Base-by-base conservation (phyloP, 176 grass and related monocot species). In the Luzula sylvatica region DNA sequence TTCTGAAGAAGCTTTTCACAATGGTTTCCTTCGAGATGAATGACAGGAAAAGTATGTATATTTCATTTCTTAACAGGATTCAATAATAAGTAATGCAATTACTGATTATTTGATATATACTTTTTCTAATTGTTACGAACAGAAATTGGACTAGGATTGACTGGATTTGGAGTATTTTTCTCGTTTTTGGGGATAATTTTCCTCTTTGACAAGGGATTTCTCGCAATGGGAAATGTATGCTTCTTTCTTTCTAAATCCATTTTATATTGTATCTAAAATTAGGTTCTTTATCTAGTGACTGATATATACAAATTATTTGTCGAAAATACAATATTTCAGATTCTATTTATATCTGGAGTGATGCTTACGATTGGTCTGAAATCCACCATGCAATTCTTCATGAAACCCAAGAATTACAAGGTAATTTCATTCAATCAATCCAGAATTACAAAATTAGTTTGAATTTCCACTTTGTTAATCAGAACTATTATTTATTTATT, bases 1-100 rank as follows among this genome's bases (percentile, higher is more conserved):
- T 44, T 18, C 51, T 9, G 0, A 26, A 56, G 28, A 15, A 54
- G 72, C 30, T 43, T 1, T 5, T 38, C 62, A 75, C 35, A 18
- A 96, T 96, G 90, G 90, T 96, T 79, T 96, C 84, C 42, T 86
- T 96, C 41, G 84, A 96, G 81, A 89, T 96, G 84, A 96, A 82
- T 60, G 90, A 96, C 21, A 78, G 76, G 50, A 96, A 95, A 72
- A 95, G 90, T 96, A 89, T 12, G 77, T 11, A 46, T 72, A 32
- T 25, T 46, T 20, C 55, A 57, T 59, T 66, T 0, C 46, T 38
- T 39, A 50, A 15, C 46, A 50, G 12, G 48, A 66, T 40, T 0
- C 8, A 14, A 17, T 64, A n/a, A n/a, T n/a, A n/a, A n/a, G n/a
- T n/a, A n/a, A n/a, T n/a, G n/a, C n/a, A n/a, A n/a, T n/a, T n/a